phyloP scores from a whole-genome alignment of 352 stramenopile species.

The Pythium biforme region DNA sequence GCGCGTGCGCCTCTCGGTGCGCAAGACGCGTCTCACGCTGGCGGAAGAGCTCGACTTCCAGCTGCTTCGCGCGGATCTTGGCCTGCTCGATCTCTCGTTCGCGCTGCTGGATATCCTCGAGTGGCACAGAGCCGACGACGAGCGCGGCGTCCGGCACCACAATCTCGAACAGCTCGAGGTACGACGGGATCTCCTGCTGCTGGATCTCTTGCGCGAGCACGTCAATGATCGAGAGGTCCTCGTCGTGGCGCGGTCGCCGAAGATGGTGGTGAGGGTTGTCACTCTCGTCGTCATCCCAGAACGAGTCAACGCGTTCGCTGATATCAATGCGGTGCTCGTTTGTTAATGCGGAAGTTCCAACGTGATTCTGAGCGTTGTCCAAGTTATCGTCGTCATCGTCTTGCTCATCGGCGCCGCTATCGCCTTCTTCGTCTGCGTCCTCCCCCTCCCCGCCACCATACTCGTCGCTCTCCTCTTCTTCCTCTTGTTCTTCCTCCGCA shows the following conservation, averaged over 20 bases:
- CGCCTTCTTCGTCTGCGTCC: background rate
- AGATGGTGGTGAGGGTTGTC: conserved; percentile 1
- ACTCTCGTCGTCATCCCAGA: conserved; percentile 40
- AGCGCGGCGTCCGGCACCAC: conserved; percentile 62
- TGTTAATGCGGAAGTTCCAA: background rate
- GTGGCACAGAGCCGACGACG: conserved; percentile 51
- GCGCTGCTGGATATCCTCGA: conserved; percentile 59
- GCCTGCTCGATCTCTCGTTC: conserved; percentile 63
- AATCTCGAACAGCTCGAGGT: conserved; percentile 70
- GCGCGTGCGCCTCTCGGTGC: conserved; percentile 38
- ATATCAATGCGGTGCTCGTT: conserved; percentile 20
- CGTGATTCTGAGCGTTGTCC: background rate
- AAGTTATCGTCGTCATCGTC: background rate
- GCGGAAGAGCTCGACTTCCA: conserved; percentile 51
- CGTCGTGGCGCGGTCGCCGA: background rate
- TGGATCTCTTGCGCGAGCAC: conserved; percentile 42
- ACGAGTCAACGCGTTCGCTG: conserved; percentile 23
- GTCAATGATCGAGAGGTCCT: conserved; percentile 49
- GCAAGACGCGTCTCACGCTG: conserved; percentile 47
- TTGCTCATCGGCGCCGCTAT: background rate
- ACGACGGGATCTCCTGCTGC: conserved; percentile 45
- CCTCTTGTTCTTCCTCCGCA: background rate
- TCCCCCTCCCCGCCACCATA: background rate
- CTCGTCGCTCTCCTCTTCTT: background rate
- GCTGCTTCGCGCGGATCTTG: conserved; percentile 41